Conservation (phyloP, 169 alveolate genomes). For the Cryptosporidium sp. region DNA sequence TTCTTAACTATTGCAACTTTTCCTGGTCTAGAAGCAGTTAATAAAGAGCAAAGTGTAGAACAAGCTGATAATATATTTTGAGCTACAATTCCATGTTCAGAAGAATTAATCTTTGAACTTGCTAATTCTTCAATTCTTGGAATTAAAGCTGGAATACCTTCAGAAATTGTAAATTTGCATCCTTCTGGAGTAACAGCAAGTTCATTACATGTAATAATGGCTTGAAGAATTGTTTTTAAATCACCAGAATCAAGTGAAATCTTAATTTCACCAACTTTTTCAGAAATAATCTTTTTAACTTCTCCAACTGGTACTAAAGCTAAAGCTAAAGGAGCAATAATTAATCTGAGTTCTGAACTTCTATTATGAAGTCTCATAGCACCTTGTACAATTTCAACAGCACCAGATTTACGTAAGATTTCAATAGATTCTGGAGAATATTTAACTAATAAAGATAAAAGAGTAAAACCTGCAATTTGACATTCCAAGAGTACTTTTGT, state of each 20-base stretch:
- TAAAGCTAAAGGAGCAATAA: constrained; percentile 89
- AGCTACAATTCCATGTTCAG: constrained; percentile 23
- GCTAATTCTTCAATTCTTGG: constrained; percentile 54
- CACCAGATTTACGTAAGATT: constrained; percentile 63
- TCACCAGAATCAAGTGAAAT: constrained; percentile 57
- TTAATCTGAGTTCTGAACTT: constrained; percentile 84
- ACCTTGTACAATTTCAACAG: constrained; percentile 79
- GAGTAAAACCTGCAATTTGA: constrained; percentile 71
- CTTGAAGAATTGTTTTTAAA: constrained; percentile 77
- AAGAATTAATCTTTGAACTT: not conserved
- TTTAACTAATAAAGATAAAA: constrained; percentile 32
- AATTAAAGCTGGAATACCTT: constrained; percentile 30
- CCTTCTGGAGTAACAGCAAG: constrained; percentile 82
- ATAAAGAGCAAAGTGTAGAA: constrained; percentile 26
- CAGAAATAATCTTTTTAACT: constrained; percentile 86
- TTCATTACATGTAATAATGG: constrained; percentile 79
- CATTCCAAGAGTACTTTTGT: constrained; percentile 64
- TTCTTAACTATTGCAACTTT: constrained; percentile 62
- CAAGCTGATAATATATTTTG: constrained; percentile 41
- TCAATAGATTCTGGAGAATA: constrained; percentile 68
- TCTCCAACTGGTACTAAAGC: constrained; percentile 91
- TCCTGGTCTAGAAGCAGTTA: constrained; percentile 47
- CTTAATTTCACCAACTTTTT: constrained; percentile 84
- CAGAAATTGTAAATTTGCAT: constrained; percentile 77
- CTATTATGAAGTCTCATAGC: constrained; percentile 89